Base-by-base conservation (phyloP, 176 grass and related monocot genomes). In the Oryza brachyantha region DNA sequence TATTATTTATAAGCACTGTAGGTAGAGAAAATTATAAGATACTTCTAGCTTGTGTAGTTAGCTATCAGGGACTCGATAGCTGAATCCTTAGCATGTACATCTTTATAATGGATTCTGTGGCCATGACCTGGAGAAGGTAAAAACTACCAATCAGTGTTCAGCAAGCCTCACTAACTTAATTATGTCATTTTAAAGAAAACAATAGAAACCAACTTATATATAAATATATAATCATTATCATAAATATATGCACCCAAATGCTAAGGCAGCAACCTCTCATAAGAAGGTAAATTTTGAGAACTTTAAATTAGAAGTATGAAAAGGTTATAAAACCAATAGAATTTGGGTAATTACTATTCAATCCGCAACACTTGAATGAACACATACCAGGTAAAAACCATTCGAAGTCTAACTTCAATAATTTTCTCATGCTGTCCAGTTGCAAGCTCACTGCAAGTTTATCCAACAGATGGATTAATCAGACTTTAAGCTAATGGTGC, bases 301-400 rank as follows among this genome's bases (percentile, higher is more conserved):
- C 45, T 48, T 48, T 17, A 48, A 48, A 48, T 14, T 17, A 48
- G 4, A 48, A 17, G 2, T 48, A 67, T 2, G 45, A 42, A 13
- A 10, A 29, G 31, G 8, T 41, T 72, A 17, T 13, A 50, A 13
- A 31, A 64, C 55, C 3, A 39, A 28, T 50, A 40, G 31, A 71
- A 65, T 24, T 66, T 62, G 17, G 42, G 17, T 38, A 48, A 10
- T 14, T 65, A 45, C 43, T 70, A 64, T 74, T 26, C 19, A 13
- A 29, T 57, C 24, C 58, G 19, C 60, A 10, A 32, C 72, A 71
- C 61, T 71, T 48, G 28, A 22, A 71, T 29, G 21, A 34, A 8
- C 54, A 61, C 84, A 16, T 80, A 93, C 91, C 92, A 73, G 89
- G 91, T 83, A 97, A 77, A 81, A 97, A 73, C 65, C 87, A 92